Percentiles rank a stretch among this genome's conserved stretches.
These are phyloP conservation scores for grape (Vitis vinifera) DNA, from an alignment of 164 flowering plant genomes.

Conservation along the genomic window ASM3070453v1 NC_081820.1:4216001-4216500, in stretches of 20 bases:
- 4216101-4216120: conserved; percentile 42
- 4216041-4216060: conserved; percentile 38
- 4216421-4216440: conserved; percentile 66
- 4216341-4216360: conserved; percentile 42
- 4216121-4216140: conserved; percentile 24
- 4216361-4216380: conserved; percentile 58
- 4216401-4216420: conserved; percentile 34
- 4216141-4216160: conserved; percentile 66
- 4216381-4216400: conserved; percentile 54
- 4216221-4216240: conserved; percentile 69
- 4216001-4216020: conserved; percentile 45
- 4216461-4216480: conserved; percentile 32
- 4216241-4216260: conserved; percentile 66
- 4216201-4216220: conserved; percentile 46
- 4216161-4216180: conserved; percentile 75
- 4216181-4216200: conserved; percentile 46
- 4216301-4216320: conserved; percentile 64
- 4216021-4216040: conserved; percentile 40
- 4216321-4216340: conserved; percentile 62
- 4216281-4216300: conserved; percentile 76
- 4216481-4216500: conserved; percentile 47
- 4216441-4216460: conserved; percentile 66
- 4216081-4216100: conserved; percentile 37
- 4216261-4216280: conserved; percentile 74
- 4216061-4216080: conserved; percentile 30